Evolutionary conservation across 768 basidiomycete species (phyloP).

Genomic region (Pisolithus tinctorius): DNA sequence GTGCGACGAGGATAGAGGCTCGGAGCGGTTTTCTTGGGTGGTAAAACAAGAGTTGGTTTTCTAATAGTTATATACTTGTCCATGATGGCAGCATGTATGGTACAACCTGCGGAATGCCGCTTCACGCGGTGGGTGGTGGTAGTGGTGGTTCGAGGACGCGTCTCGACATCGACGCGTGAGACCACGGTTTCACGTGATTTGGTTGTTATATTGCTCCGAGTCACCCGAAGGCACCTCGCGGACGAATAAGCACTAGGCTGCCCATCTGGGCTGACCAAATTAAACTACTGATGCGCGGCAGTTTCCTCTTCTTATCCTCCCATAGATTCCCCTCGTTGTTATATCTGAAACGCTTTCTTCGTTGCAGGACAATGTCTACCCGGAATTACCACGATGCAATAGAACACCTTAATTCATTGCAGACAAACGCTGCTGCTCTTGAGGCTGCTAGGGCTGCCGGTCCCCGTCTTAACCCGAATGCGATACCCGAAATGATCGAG

Average conservation of each 20-base stretch:
- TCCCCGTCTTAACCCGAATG: constrained; percentile 47
- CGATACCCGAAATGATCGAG: constrained; percentile 86
- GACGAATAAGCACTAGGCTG: too few species aligned
- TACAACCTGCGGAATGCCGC: background rate
- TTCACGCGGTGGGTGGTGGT: background rate
- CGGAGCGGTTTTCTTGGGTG: background rate
- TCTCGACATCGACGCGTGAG: background rate
- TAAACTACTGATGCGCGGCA: constrained; percentile 5
- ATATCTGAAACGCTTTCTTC: constrained; percentile 1
- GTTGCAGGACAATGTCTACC: constrained; percentile 42
- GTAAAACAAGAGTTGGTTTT: constrained; percentile 10
- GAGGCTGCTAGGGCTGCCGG: constrained; percentile 77
- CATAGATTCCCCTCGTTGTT: constrained; percentile 3
- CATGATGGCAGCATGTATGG: constrained; percentile 12
- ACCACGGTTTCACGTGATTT: background rate
- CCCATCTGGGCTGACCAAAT: background rate
- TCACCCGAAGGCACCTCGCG: background rate
- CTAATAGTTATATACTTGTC: constrained; percentile 20
- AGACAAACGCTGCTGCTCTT: constrained; percentile 90
- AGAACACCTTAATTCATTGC: constrained; percentile 67
- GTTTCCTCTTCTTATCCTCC: constrained; percentile 4
- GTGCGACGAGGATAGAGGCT: constrained; percentile 7
- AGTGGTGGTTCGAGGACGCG: background rate
- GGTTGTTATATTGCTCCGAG: background rate
- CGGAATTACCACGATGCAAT: constrained; percentile 67